Percentiles rank a stretch among this genome's conserved stretches.
Conservation (phyloP, 2,329 filamentous ascomycete genomes). For the Penicillium hordei region DNA sequence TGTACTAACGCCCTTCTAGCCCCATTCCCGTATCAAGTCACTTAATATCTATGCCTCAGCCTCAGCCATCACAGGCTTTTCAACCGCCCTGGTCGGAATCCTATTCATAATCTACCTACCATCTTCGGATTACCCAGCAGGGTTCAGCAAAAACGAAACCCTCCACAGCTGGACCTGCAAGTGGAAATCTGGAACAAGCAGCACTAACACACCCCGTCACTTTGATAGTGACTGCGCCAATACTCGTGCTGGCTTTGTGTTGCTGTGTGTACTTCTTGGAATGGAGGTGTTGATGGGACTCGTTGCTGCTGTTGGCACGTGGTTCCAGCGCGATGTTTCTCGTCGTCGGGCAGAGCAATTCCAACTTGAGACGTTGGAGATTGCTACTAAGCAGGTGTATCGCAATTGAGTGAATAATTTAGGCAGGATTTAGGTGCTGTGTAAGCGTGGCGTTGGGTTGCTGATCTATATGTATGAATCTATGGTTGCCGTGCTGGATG, state of each 20-base stretch:
- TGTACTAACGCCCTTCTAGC: slow-evolving; percentile 25
- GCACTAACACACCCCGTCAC: slow-evolving; percentile 28
- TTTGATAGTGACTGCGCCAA: slow-evolving; percentile 43
- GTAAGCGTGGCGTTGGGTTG: neutral
- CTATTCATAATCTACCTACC: slow-evolving; percentile 37
- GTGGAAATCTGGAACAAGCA: slow-evolving; percentile 31
- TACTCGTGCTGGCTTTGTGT: slow-evolving; percentile 36
- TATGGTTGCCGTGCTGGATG: neutral
- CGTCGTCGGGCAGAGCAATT: slow-evolving; percentile 27
- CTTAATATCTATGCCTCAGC: slow-evolving; percentile 37
- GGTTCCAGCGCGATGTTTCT: slow-evolving; percentile 33
- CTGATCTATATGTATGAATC: neutral
- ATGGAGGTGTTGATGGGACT: slow-evolving; percentile 37
- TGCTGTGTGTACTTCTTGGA: slow-evolving; percentile 38
- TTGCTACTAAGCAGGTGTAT: slow-evolving; percentile 26
- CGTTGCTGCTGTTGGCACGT: slow-evolving; percentile 31
- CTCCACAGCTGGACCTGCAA: slow-evolving; percentile 46
- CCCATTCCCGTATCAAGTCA: slow-evolving; percentile 35
- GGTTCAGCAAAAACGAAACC: slow-evolving; percentile 37
- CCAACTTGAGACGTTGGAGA: slow-evolving; percentile 31
- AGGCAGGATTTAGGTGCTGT: neutral
- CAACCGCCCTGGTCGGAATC: slow-evolving; percentile 36
- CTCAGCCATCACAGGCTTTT: slow-evolving; percentile 37
- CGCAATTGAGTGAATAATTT: slow-evolving; percentile 5
- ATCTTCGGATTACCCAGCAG: slow-evolving; percentile 29